Evolutionary conservation across 108 stramenopile species (phyloP), one percentile per base, ranked within the genome.

Genomic region (Hondaea fermentalgiana): DNA sequence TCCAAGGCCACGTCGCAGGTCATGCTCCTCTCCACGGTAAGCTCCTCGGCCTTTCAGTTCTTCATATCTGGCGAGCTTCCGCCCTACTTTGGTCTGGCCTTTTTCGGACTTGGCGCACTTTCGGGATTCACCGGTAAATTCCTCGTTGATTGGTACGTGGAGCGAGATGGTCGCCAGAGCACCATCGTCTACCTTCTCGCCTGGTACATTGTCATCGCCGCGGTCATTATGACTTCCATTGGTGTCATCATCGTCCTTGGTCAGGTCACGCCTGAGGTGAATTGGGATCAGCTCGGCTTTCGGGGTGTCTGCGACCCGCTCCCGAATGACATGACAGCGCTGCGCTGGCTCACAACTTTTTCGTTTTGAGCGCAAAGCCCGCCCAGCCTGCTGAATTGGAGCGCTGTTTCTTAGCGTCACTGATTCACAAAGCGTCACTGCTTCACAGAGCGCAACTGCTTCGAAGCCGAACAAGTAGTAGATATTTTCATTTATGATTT

Each of bases 31-130:
- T 83, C 76, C 25, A 83, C 76, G n/a, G 76, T 83, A 0, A 25
- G 23, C 45, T 83, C 76, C 19, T 83, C 76, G 49, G 76, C 76
- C 19, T 83, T 83, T 53, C 76, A 83, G 76, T 83, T 83, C 23
- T 83, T 25, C 76, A n/a, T 83, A 0, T 83, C 76, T 35, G 76
- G 28, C 51, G 49, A 47, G 51, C 76, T 83, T 23, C 76, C 76
- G 51, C 76, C 76, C 0, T 47, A 53, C 76, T 83, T 83, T 83
- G 76, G 76, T 23, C n/a, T 83, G 17, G 49, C 49, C 23, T 83
- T 83, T 23, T 83, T 83, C 51, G 76, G 8, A 12, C 76, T 83
- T 1, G 76, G 76, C 51, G 76, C 49, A 23, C 23, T 83, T 6
- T 83, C 76, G 8, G 76, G 49, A 3, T 53, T 83, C 76, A 53